A percentile compares a stretch with the other conserved stretches of the same genome.
These are phyloP conservation scores for Tetrahymena elliotti DNA, from an alignment of 73 alveolate species.

Conservation along the genomic window DNA sequence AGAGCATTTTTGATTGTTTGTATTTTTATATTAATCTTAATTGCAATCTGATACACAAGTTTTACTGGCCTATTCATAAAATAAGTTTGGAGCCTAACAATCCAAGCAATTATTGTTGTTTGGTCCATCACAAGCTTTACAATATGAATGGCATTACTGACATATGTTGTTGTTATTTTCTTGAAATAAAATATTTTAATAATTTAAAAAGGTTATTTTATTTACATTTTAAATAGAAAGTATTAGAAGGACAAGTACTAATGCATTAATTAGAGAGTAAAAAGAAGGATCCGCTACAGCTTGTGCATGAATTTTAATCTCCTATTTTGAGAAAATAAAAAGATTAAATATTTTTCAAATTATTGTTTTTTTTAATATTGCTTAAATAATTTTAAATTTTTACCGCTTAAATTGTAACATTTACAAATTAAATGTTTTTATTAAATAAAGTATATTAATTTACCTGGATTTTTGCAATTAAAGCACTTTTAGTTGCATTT, in stretches of 20 bases:
- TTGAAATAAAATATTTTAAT: not conserved
- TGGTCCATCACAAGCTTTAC: not conserved
- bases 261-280: not conserved
- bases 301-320: not conserved
- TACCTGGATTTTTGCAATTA: too few species aligned
- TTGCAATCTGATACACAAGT: not conserved
- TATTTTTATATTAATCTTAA: not conserved
- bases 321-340: too few species aligned
- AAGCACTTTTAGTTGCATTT: too few species aligned
- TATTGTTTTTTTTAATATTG: too few species aligned
- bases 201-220: not conserved
- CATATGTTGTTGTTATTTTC: not conserved
- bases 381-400: too few species aligned
- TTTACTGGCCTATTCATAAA: not conserved
- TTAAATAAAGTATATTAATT: too few species aligned
- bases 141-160: not conserved
- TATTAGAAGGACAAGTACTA: not conserved
- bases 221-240: not conserved
- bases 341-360: too few species aligned
- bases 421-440: too few species aligned
- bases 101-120: not conserved
- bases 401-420: too few species aligned
- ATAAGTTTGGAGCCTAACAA: not conserved
- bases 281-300: not conserved
- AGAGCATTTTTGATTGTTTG: not conserved